Base-by-base conservation (phyloP, 1,284 basidiomycete species). In the Somion occarium region DNA sequence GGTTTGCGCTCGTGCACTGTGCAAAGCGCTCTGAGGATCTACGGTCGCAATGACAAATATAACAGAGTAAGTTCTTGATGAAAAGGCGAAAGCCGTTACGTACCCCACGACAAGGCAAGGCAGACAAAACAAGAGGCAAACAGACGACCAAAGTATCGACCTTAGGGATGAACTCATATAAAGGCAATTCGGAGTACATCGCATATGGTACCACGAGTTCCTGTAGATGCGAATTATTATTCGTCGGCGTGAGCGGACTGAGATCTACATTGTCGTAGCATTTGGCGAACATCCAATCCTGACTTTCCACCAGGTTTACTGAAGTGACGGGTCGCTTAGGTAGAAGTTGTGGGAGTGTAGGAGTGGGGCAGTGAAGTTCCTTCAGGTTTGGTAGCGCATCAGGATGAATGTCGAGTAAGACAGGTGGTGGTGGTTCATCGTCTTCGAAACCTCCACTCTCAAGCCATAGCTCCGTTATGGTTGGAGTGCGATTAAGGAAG, bases 251-350 rank as follows among this genome's bases (percentile, higher is more conserved):
- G 3, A 49, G 46, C 22, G 19, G 15, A 27, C 47, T 15, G 12
- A 53, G 34, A 19, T 47, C 38, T 11, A 23, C 20, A 23, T 45
- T 38, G 5, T 37, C 27, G 26, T 20, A 3, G 3, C 22, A 3
- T n/a, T 42, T 37, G 18, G 49, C 49, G 13, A n/a, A 5, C 7
- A 53, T 20, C 54, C 54, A 56, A 22, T 56, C 54, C 23, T 46
- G 22, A 12, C 38, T 22, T 18, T 51, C 49, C 15, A 56, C 39
- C 30, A 56, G 11, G 30, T 41, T 53, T 12, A 56, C 42, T 1
- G 37, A 34, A 39, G 39, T 43, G 7, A 56, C 26, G 12, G 48
- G 7, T 13, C 37, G 52, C 1, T 38, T 27, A 3, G 22, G 38
- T 9, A 51, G 30, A 13, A 53, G 19, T 1, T 44, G 11, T 2